Percentiles rank a stretch among this genome's conserved stretches.
phyloP scores from a whole-genome alignment of 345 rosid species.

The Brassica rapa region DNA sequence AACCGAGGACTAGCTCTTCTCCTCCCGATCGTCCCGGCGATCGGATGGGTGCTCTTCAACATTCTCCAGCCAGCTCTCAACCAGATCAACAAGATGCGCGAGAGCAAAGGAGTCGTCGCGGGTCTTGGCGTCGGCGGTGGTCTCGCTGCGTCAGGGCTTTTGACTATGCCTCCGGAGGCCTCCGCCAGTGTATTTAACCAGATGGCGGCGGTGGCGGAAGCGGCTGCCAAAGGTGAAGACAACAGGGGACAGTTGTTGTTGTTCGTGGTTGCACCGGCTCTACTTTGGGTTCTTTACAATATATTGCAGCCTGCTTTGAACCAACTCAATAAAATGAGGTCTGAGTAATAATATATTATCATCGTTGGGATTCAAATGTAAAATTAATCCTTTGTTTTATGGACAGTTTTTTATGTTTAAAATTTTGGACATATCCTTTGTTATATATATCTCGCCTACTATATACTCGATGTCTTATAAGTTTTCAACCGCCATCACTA shows the following conservation, averaged over 20 bases:
- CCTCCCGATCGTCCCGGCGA: slow-evolving; percentile 81
- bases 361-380: slow-evolving; percentile 36
- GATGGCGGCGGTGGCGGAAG: slow-evolving; percentile 38
- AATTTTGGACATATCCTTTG: background rate
- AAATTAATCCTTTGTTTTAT: slow-evolving; percentile 32
- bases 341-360: slow-evolving; percentile 33
- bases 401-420: slow-evolving; percentile 30
- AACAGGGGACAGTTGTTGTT: slow-evolving; percentile 82
- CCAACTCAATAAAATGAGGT: slow-evolving; percentile 90
- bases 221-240: slow-evolving; percentile 52
- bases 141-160: slow-evolving; percentile 57
- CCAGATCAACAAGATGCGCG: slow-evolving; percentile 78
- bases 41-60: slow-evolving; percentile 92
- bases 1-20: slow-evolving; percentile 84
- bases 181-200: background rate
- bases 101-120: slow-evolving; percentile 57
- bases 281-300: slow-evolving; percentile 92
- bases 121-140: slow-evolving; percentile 84
- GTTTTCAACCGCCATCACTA: background rate
- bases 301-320: slow-evolving; percentile 95
- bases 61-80: slow-evolving; percentile 92
- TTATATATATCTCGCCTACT: background rate
- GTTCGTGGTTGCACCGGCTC: slow-evolving; percentile 79
- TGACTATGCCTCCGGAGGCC: slow-evolving; percentile 54
- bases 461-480: background rate